These are phyloP conservation scores for Coprinopsis marcescibilis DNA, from an alignment of 768 basidiomycete genomes.

Conservation along the genomic window DNA sequence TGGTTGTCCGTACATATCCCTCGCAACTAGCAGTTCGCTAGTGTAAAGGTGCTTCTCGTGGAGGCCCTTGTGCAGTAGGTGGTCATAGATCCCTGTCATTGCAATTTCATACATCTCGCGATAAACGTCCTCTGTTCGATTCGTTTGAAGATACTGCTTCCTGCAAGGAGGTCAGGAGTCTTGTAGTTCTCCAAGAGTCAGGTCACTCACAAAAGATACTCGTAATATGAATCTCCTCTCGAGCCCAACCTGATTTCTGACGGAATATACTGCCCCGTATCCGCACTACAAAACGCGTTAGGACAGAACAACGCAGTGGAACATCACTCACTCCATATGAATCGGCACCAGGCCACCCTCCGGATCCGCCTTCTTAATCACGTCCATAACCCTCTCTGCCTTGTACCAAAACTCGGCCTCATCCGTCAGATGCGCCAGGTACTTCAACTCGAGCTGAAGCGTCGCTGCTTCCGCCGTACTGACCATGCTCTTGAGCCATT, in stretches of 20 bases:
- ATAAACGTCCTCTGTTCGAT: conserved; percentile 71
- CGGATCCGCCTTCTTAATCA: conserved; percentile 56
- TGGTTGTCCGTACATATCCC: conserved; percentile 27
- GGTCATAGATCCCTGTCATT: conserved; percentile 73
- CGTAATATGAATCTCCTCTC: conserved; percentile 91
- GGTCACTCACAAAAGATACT: conserved; percentile 66
- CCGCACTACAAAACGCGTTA: conserved; percentile 22
- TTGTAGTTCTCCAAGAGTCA: not conserved
- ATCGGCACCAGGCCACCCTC: conserved; percentile 79
- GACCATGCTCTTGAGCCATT: conserved; percentile 54
- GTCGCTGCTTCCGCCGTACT: conserved; percentile 87
- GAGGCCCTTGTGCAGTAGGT: conserved; percentile 63
- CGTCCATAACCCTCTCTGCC: conserved; percentile 71
- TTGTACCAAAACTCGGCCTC: conserved; percentile 78
- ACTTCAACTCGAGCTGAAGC: conserved; percentile 86
- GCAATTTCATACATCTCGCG: conserved; percentile 88
- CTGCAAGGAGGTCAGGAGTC: conserved; percentile 22
- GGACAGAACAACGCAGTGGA: not conserved
- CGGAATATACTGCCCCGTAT: conserved; percentile 40
- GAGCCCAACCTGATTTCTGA: conserved; percentile 86
- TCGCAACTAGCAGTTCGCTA: conserved; percentile 66
- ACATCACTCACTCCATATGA: conserved; percentile 58
- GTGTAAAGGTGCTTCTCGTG: conserved; percentile 67
- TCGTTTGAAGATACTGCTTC: conserved; percentile 85
- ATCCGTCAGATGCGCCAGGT: conserved; percentile 74